Percentiles rank a stretch among this genome's conserved stretches.
phyloP scores from a whole-genome alignment of 331 rosid genomes.

The Saraca asoca region DNA sequence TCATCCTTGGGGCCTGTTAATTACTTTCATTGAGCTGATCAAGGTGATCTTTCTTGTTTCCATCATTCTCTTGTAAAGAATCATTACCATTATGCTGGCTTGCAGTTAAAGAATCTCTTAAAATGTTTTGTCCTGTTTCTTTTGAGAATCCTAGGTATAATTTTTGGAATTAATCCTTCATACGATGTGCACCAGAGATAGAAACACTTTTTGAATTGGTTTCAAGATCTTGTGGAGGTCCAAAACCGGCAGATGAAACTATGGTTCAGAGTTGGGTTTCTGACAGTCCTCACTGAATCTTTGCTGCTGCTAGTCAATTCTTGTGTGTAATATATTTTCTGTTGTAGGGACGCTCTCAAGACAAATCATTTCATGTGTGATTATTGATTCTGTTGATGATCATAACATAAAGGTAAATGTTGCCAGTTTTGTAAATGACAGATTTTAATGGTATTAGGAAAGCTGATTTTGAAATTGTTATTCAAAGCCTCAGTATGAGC shows the following conservation, averaged over 20 bases:
- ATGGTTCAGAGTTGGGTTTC: slow-evolving; percentile 84
- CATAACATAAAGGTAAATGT: no score
- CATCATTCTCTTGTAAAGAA: neutral
- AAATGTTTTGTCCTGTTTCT: neutral
- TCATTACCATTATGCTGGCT: neutral
- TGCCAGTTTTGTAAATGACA: no score
- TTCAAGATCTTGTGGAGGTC: slow-evolving; percentile 96
- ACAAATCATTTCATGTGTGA: neutral
- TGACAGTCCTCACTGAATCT: slow-evolving; percentile 46
- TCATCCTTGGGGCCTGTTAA: slow-evolving; percentile 98
- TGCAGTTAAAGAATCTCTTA: neutral
- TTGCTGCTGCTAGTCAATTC: neutral
- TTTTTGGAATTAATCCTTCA: slow-evolving; percentile 90
- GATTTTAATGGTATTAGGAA: no score
- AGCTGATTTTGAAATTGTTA: no score
- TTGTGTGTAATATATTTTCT: neutral
- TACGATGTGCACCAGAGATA: slow-evolving; percentile 94
- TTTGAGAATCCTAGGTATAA: slow-evolving; percentile 86
- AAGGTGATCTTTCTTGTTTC: slow-evolving; percentile 54
- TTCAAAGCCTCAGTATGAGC: no score
- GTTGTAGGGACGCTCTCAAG: neutral
- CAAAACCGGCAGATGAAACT: slow-evolving; percentile 85
- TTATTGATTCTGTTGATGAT: neutral
- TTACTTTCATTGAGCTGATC: slow-evolving; percentile 90
- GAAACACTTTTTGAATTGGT: slow-evolving; percentile 95